A percentile compares a stretch with the other conserved stretches of the same genome.
These are phyloP conservation scores for Centaurea solstitialis DNA, from an alignment of 129 eudicot species.

Conservation along the genomic window DNA sequence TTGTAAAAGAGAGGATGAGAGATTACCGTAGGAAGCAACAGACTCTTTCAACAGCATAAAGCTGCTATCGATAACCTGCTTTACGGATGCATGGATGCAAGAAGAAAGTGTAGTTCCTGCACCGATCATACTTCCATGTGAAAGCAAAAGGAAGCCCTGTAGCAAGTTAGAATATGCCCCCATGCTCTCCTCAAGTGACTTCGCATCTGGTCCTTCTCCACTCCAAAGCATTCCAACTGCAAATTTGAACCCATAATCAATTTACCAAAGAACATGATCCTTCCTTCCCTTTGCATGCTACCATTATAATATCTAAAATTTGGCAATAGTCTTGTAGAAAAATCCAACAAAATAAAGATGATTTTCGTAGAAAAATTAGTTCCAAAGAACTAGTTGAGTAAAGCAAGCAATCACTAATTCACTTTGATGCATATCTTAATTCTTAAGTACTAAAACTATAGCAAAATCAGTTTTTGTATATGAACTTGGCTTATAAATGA, in stretches of 20 bases:
- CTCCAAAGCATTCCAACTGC: constrained; percentile 89
- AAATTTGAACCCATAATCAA: background rate
- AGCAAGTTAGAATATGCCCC: constrained; percentile 68
- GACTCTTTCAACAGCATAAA: constrained; percentile 70
- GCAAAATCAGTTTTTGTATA: background rate
- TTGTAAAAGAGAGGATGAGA: constrained; percentile 15
- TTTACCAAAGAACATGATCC: background rate
- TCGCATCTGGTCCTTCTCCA: constrained; percentile 67
- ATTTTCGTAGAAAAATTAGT: background rate
- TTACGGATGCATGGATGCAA: constrained; percentile 58
- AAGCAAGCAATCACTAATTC: background rate
- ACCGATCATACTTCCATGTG: constrained; percentile 75
- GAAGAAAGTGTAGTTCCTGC: constrained; percentile 87
- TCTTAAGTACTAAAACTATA: background rate
- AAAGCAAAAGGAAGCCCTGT: constrained; percentile 83
- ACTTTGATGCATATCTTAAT: background rate
- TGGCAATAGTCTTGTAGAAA: constrained; percentile 9
- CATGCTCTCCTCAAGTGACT: constrained; percentile 87
- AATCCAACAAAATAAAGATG: no score
- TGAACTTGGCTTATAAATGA: background rate
- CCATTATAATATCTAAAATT: background rate
- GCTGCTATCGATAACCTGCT: constrained; percentile 81
- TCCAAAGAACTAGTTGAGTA: background rate
- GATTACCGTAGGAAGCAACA: constrained; percentile 81
- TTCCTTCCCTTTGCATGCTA: background rate